phyloP scores from a whole-genome alignment of 2,329 filamentous ascomycete species.

The Xylariaceae sp. region DNA sequence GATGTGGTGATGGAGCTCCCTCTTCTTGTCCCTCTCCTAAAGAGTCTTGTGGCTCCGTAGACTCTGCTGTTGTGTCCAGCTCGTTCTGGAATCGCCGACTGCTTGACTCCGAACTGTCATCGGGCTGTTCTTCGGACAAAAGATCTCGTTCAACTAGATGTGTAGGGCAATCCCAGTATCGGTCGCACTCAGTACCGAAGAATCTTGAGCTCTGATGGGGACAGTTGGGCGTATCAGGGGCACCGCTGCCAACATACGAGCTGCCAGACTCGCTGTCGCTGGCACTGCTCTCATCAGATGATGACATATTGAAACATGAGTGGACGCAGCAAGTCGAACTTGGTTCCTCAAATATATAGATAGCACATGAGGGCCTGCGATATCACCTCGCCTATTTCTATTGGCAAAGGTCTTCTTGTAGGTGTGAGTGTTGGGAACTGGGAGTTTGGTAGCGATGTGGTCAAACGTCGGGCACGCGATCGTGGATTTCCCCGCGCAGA shows the following conservation, averaged over 20 bases:
- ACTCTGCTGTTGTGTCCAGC: not conserved
- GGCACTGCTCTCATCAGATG: not conserved
- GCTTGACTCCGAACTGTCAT: no score
- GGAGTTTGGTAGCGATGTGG: no score
- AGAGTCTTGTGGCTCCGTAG: not conserved
- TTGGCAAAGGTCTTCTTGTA: no score
- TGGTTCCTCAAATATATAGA: no score
- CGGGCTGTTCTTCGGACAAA: no score
- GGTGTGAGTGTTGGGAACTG: no score
- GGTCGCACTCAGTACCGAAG: conserved; percentile 40
- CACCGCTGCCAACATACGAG: conserved; percentile 36
- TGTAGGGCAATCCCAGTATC: conserved; percentile 46
- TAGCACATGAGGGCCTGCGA: no score
- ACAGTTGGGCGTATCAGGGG: conserved; percentile 24
- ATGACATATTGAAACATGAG: not conserved
- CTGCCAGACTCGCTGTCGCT: conserved; percentile 28
- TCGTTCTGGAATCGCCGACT: not conserved
- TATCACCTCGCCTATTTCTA: no score
- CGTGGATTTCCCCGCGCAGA: no score
- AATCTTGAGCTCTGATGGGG: conserved; percentile 35
- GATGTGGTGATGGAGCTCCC: not conserved
- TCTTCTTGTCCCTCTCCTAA: not conserved
- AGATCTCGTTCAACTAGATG: conserved; percentile 32
- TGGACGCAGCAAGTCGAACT: no score
- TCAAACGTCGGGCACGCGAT: no score